Evolutionary conservation across 495 filamentous ascomycete genomes (phyloP).

Genomic region (Penicillium soppii): DNA sequence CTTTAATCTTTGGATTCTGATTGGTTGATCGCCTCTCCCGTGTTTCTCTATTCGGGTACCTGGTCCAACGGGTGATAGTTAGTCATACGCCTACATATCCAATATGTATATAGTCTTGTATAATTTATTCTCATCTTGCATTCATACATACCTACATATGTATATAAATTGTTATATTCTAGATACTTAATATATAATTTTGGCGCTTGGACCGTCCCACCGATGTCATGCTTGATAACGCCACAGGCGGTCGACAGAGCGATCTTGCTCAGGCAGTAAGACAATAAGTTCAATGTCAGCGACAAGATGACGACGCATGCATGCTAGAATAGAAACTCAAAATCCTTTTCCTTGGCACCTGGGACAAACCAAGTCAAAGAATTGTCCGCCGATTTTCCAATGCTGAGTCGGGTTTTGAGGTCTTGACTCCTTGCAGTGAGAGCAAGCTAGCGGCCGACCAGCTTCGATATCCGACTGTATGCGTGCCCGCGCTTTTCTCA

Average conservation of each 20-base stretch:
- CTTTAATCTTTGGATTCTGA: not conserved
- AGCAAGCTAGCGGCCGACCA: not conserved
- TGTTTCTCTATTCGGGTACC: constrained; percentile 1
- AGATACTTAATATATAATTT: no score
- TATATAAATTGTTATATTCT: no score
- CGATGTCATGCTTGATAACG: no score
- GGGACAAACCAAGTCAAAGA: not conserved
- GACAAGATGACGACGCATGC: constrained; percentile 1
- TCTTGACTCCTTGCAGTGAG: not conserved
- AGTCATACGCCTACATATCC: no score
- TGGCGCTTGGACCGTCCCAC: no score
- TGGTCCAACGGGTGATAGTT: no score
- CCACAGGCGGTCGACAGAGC: constrained; percentile 1
- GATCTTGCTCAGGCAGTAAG: no score
- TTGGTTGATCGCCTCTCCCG: not conserved
- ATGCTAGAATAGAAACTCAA: not conserved
- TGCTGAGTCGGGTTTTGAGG: not conserved
- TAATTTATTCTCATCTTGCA: no score
- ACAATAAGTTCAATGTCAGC: no score
- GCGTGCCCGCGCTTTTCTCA: not conserved
- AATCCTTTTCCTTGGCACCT: not conserved
- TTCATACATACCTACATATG: no score
- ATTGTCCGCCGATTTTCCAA: not conserved
- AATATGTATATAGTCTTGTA: no score
- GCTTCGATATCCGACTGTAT: not conserved